Evolutionary conservation across 495 filamentous ascomycete genomes (phyloP), one percentile per base, ranked within the genome.

Genomic region (Aspergillus homomorphus): DNA sequence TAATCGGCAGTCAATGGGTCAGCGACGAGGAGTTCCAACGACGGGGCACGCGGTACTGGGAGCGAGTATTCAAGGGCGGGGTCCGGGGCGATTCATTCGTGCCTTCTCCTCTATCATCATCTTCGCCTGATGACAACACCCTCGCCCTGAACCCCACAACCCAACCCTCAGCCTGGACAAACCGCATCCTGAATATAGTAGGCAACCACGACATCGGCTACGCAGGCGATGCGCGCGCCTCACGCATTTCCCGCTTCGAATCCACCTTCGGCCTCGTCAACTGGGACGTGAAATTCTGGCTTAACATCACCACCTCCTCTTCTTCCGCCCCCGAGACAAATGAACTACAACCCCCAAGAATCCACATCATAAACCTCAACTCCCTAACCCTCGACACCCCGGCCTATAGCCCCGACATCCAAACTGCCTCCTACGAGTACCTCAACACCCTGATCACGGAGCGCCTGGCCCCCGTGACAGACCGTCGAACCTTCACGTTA

Each of bases 131-230:
- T 12, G 15, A 38, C 33, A 12, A 5, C 33, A 12, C 4, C 33
- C 10, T 38, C 33, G 33, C 33, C 33, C 33, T 38, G 4, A 38
- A 7, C 6, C 6, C 33, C 33, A 38, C 33, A 5, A 38, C 33
- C 33, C 33, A 82, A 16, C 79, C 84, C 48, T 69, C 73, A 8
- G 65, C 71, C 1, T 98, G 94, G 94, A 74, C 80, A 15, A 77
- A 78, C 24, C 82, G 89, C 54, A 74, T 98, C 56, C 93, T 98
- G 67, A 92, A 94, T 60, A 80, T 97, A 12, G 90, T 87, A 0
- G 94, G 94, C 0, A 98, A 98, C 68, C 94, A 98, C 65, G 94
- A 98, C 70, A 85, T 98, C 54, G 94, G 94, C 24, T 98, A 98
- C 65, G 89, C 93, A 0, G 94, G 94, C 0, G 94, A 98, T 70